Base-by-base conservation (phyloP, 768 basidiomycete genomes). In the Galerina marginata region DNA sequence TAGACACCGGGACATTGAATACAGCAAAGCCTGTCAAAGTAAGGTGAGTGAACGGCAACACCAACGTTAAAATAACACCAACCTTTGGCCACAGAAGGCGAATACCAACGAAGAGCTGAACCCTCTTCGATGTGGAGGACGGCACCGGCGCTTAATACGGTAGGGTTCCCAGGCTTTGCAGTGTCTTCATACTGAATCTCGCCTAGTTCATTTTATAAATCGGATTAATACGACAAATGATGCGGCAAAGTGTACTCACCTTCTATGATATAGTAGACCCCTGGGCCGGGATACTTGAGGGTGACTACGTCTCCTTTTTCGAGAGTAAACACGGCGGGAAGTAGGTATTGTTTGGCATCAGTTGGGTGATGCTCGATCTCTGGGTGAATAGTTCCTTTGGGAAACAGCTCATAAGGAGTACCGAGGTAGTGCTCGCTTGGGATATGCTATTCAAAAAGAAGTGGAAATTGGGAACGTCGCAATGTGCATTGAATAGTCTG, bases 311-410 rank as follows among this genome's bases (percentile, higher is more conserved):
- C 36, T 12, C 50, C 36, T 15, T 52, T 52, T n/a, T 52, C 50
- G 12, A 52, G n/a, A 20, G 50, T 52, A 20, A 52, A 52, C 15
- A 52, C 50, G 11, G 50, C 50, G n/a, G 50, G 50, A 29, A 52
- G 50, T 6, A 52, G 14, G 36, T 52, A 52, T 2, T 52, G 50
- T 37, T 52, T 36, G 15, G 50, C 36, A 11, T 52, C 50, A 10
- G 1, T 16, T 7, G 50, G 50, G 36, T 23, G 46, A 26, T 50
- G 52, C 20, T 54, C 52, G 29, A 54, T 54, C 2, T 54, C 20
- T 4, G 52, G 52, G n/a, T 54, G 52, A 16, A 54, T 54, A 25
- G 16, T 54, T 25, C 38, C 52, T 40, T 54, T 42, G 20, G 52
- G 52, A 4, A 54, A 42, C 12, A 54, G 38, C 37, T 54, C 52